Evolutionary conservation across 2,329 filamentous ascomycete species (phyloP), one percentile per base, ranked within the genome.

Genomic region (Aspergillus chevalieri): DNA sequence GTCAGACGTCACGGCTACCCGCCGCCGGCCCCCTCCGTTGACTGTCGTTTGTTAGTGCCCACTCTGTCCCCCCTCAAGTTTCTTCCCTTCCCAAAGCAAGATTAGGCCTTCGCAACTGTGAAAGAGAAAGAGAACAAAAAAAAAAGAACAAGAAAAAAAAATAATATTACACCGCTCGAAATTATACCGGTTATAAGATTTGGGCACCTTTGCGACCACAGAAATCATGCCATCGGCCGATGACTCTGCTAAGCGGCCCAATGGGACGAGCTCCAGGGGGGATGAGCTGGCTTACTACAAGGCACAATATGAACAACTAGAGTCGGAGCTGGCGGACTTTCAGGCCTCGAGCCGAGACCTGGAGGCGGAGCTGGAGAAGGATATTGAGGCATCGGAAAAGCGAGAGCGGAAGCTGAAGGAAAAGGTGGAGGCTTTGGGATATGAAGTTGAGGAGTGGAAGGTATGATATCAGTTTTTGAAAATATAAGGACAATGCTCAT

Each of bases 381-480:
- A 98, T 68, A 85, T 98, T 50, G 92, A 97, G 62, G 86, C 89
- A 42, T 91, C 91, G 42, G 93, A 98, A 77, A 95, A 95, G 75
- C 83, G 90, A 61, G 92, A 97, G 74, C 82, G 90, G 55, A 78
- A 84, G 56, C 73, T 96, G 60, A 85, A 91, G 68, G 86, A 95
- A 69, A 95, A 92, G 74, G 86, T 89, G 1, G 92, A 97, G 69
- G 80, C 78, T 34, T 71, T 95, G 55, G 83, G 80, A 45, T 98
- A 89, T 65, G 91, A 97, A 69, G 91, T 93, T 0, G 90, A 97
- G 51, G 93, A 98, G 73, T 98, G 93, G 93, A 97, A 97, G 84
- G 90, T 92, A 75, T 70, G 57, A 36, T 30, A 15, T n/a, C 34
- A 6, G 17, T 36, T 44, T 39, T 33, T 36, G 26, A 30, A 12